These are phyloP conservation scores for Curvularia eragrostidis DNA, from an alignment of 2,329 filamentous ascomycete species.

Conservation along the genomic window DNA sequence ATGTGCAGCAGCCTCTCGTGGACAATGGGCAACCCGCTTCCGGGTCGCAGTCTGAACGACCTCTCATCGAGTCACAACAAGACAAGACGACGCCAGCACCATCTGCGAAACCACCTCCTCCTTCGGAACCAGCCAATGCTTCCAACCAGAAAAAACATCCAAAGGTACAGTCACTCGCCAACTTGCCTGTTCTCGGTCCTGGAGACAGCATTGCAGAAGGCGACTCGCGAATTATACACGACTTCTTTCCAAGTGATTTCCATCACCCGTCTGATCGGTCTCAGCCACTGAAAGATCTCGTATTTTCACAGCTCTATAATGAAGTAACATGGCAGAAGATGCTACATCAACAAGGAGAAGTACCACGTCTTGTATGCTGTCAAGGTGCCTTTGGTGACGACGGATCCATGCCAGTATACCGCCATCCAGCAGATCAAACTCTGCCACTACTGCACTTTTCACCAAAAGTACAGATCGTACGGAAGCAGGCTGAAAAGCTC, in stretches of 20 bases:
- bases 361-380: conserved; percentile 88
- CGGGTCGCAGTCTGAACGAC: background rate
- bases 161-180: conserved; percentile 51
- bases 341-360: conserved; percentile 89
- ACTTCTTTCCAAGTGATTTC: conserved; percentile 65
- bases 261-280: conserved; percentile 35
- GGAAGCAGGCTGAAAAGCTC: conserved; percentile 70
- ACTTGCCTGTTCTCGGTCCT: conserved; percentile 52
- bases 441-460: conserved; percentile 80
- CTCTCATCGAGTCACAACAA: background rate
- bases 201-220: conserved; percentile 74
- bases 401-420: conserved; percentile 86
- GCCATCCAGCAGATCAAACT: conserved; percentile 89
- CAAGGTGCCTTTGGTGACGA: conserved; percentile 75
- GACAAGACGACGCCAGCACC: background rate
- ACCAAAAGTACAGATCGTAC: conserved; percentile 72
- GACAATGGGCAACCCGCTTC: conserved; percentile 7
- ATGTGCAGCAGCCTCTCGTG: conserved; percentile 6
- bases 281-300: conserved; percentile 58
- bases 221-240: conserved; percentile 75
- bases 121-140: background rate
- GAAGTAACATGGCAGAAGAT: conserved; percentile 91
- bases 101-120: background rate
- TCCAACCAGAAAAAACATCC: conserved; percentile 23
- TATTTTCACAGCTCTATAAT: conserved; percentile 72